Conservation (phyloP, 1,284 basidiomycete genomes). For the Heterobasidion irregulare region DNA sequence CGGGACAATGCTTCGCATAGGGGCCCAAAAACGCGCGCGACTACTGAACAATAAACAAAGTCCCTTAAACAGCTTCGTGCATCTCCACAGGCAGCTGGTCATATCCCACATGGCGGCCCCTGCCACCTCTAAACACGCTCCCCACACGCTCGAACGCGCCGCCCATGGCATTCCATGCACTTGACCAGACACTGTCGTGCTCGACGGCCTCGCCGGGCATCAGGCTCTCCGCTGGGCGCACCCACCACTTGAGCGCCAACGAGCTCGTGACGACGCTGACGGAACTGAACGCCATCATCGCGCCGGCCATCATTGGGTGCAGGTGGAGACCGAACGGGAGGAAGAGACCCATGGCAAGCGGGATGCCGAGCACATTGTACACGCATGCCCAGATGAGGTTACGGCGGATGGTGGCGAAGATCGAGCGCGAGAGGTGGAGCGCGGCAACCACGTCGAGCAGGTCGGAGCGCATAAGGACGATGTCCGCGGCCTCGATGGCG, state of each 20-base stretch:
- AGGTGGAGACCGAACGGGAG: conserved; percentile 88
- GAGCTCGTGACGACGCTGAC: conserved; percentile 94
- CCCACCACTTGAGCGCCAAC: conserved; percentile 84
- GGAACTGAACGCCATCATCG: conserved; percentile 96
- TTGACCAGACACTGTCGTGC: conserved; percentile 35
- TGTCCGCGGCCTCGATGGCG: conserved; percentile 95
- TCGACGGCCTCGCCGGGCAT: conserved; percentile 48
- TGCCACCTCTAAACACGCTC: conserved; percentile 29
- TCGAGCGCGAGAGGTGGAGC: conserved; percentile 82
- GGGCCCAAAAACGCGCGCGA: neutral
- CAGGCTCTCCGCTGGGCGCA: conserved; percentile 58
- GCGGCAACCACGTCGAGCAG: conserved; percentile 96
- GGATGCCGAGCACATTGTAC: conserved; percentile 93
- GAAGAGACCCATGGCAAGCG: conserved; percentile 97
- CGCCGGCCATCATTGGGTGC: conserved; percentile 97
- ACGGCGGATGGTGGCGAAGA: conserved; percentile 85
- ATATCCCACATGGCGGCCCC: conserved; percentile 42
- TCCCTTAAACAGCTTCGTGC: conserved; percentile 26
- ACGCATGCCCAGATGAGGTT: conserved; percentile 91
- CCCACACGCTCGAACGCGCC: conserved; percentile 38
- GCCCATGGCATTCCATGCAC: conserved; percentile 25
- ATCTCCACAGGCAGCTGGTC: conserved; percentile 67
- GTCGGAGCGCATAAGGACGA: conserved; percentile 95
- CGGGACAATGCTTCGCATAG: neutral
- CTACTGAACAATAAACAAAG: neutral